phyloP scores from a whole-genome alignment of 192 early-diverging fungal genomes.

The Pecoramyces ruminantium region DNA sequence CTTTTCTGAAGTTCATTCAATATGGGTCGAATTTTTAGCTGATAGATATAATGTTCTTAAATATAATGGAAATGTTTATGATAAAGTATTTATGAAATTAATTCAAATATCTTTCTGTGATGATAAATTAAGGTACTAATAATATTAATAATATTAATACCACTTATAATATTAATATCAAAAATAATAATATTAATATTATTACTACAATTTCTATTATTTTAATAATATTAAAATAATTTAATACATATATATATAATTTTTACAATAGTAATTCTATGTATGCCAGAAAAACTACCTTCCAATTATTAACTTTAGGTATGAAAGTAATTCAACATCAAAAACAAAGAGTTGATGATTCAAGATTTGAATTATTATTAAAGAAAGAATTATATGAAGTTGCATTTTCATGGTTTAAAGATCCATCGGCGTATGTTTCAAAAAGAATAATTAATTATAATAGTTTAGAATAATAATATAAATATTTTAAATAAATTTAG shows the following conservation, averaged over 20 bases:
- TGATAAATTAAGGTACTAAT: not conserved
- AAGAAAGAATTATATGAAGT: not conserved
- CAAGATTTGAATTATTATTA: not conserved
- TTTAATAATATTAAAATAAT: not conserved
- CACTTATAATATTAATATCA: no score
- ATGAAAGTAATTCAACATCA: not conserved
- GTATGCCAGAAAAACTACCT: not conserved
- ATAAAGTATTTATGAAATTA: slow-evolving; percentile 60
- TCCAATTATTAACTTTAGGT: not conserved
- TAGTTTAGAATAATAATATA: no score
- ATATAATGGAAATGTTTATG: slow-evolving; percentile 50
- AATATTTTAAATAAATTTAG: no score
- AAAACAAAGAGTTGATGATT: not conserved
- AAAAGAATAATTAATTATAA: no score
- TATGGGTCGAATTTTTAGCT: slow-evolving; percentile 72
- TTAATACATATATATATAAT: slow-evolving; percentile 5
- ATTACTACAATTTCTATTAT: no score
- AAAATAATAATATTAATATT: no score
- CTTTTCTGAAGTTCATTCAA: slow-evolving; percentile 51
- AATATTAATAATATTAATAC: no score
- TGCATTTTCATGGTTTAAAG: not conserved
- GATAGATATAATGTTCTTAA: slow-evolving; percentile 69
- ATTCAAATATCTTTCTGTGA: slow-evolving; percentile 54
- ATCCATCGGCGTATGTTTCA: not conserved
- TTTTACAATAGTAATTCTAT: slow-evolving; percentile 40